A percentile compares a stretch with the other conserved stretches of the same genome.
These are phyloP conservation scores for Elsinoe fawcettii DNA, from an alignment of 2,329 filamentous ascomycete species.

Conservation along the genomic window DNA sequence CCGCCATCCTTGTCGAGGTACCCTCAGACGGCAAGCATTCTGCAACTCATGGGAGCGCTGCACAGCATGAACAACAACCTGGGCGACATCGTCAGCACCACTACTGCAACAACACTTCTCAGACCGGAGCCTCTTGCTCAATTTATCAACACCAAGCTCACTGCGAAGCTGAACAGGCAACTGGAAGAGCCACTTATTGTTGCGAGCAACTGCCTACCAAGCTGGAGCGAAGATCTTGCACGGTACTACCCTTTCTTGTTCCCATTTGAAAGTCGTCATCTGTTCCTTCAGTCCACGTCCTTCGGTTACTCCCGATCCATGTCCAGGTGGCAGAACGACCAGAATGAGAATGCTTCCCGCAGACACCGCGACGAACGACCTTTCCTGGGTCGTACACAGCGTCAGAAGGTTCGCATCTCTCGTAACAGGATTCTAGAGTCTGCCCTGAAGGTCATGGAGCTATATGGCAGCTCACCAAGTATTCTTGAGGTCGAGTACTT, in stretches of 20 bases:
- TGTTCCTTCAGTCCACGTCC: conserved; percentile 95
- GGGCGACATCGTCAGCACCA: conserved; percentile 78
- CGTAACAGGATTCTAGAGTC: conserved; percentile 92
- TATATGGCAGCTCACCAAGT: conserved; percentile 94
- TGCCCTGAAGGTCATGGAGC: conserved; percentile 95
- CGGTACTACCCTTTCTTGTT: conserved; percentile 94
- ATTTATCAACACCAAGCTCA: conserved; percentile 97
- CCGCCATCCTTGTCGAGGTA: conserved; percentile 76
- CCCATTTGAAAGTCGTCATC: conserved; percentile 91
- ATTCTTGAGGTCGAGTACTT: conserved; percentile 98
- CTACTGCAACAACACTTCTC: conserved; percentile 61
- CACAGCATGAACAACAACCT: conserved; percentile 90
- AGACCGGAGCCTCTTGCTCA: conserved; percentile 79
- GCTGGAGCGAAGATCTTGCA: conserved; percentile 91
- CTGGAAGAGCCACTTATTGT: conserved; percentile 94
- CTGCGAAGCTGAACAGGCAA: conserved; percentile 93
- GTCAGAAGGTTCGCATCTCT: conserved; percentile 97
- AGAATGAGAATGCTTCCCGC: conserved; percentile 70
- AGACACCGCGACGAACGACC: conserved; percentile 80
- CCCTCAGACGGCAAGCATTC: conserved; percentile 75
- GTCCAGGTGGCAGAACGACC: conserved; percentile 92
- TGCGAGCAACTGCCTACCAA: conserved; percentile 89
- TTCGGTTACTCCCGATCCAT: conserved; percentile 97
- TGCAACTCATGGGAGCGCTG: conserved; percentile 79
- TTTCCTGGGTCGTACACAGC: conserved; percentile 82